Evolutionary conservation across 2,329 filamentous ascomycete species (phyloP), one percentile per base, ranked within the genome.

Genomic region (Proliferodiscus dingleyae): DNA sequence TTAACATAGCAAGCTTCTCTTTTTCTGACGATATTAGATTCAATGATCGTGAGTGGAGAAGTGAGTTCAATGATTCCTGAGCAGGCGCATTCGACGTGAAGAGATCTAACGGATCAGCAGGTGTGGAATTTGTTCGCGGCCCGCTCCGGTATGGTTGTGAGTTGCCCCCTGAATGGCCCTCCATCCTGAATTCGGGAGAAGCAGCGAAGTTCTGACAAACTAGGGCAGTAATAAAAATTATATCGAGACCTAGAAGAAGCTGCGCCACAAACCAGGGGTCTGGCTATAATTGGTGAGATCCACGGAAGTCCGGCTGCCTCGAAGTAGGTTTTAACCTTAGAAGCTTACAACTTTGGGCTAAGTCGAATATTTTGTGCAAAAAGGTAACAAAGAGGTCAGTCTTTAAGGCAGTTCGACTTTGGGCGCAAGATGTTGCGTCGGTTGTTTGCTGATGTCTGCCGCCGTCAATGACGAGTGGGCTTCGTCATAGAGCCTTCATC

Each of bases 1-100:
- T 38, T 29, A 49, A 43, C 45, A 60, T 52, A 15, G 38, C 39
- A 19, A 16, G 37, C 38, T 53, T 46, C 29, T 51, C 46, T 28
- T 52, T 44, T 7, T 24, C 38, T 11, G 43, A 49, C 15, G 55
- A 23, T 4, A 24, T 28, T 10, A 39, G 11, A 9, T 36, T 39
- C 2, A 22, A 8, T 18, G 39, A 22, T 6, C 41, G 26, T 16
- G 26, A 16, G 7, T 26, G 22, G 9, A 21, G 21, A 33, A 43
- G 19, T 28, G 44, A 11, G 15, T n/a, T 23, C 29, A 16, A 5
- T 34, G 13, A 13, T 10, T 11, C 5, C n/a, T 38, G 23, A 18
- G 34, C 3, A 10, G 13, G 19, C 16, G 21, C 34, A 29, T 30
- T 26, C 19, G 37, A 33, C 16, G 34, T 42, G 15, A 42, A 30